Conservation (phyloP, 2,329 filamentous ascomycete genomes). For the Amphichorda felina region DNA sequence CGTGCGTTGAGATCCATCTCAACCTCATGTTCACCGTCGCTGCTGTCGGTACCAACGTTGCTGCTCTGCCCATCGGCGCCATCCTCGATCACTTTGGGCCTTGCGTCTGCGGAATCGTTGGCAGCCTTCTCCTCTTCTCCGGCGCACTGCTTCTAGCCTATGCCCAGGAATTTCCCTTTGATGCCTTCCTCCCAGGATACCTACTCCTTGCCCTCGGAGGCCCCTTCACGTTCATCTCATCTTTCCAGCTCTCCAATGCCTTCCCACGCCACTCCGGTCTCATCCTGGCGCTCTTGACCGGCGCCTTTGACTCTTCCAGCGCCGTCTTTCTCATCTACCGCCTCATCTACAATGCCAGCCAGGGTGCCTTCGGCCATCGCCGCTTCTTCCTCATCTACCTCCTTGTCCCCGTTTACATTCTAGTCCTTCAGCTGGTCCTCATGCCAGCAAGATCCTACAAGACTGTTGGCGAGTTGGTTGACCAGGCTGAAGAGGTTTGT, state of each 20-base stretch:
- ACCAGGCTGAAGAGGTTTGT: conserved; percentile 49
- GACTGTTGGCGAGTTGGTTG: conserved; percentile 71
- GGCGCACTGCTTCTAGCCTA: conserved; percentile 65
- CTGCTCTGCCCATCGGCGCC: conserved; percentile 72
- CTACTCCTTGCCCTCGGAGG: conserved; percentile 67
- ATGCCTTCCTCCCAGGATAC: conserved; percentile 65
- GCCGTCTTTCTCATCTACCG: conserved; percentile 68
- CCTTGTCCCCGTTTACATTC: conserved; percentile 54
- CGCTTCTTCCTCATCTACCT: conserved; percentile 66
- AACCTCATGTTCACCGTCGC: conserved; percentile 92
- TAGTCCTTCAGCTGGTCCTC: conserved; percentile 54
- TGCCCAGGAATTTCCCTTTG: conserved; percentile 47
- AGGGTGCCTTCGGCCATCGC: conserved; percentile 43
- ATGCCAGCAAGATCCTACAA: conserved; percentile 74
- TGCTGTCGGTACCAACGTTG: conserved; percentile 79
- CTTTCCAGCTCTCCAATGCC: conserved; percentile 75
- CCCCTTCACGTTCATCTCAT: conserved; percentile 71
- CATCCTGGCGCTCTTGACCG: conserved; percentile 70
- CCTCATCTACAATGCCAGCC: conserved; percentile 51
- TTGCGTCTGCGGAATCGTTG: conserved; percentile 57
- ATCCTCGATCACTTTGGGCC: conserved; percentile 78
- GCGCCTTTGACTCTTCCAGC: conserved; percentile 74
- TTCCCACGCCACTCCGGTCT: conserved; percentile 67
- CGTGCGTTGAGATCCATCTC: conserved; percentile 45
- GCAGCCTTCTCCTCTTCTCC: conserved; percentile 53